Base-by-base conservation (phyloP, 495 filamentous ascomycete species). In the Lophiostoma macrostomum region DNA sequence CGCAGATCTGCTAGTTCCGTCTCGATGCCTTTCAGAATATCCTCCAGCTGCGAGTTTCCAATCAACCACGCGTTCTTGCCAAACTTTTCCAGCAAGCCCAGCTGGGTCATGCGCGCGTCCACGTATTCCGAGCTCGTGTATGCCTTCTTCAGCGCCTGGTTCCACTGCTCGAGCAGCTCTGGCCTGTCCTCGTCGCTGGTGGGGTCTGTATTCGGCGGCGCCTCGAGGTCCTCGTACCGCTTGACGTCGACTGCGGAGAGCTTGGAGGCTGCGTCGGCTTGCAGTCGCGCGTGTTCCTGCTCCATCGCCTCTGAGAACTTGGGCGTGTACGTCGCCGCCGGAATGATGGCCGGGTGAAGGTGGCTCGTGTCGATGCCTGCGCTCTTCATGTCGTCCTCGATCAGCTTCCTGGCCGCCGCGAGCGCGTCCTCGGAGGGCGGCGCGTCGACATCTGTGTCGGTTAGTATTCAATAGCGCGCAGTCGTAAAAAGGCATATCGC, bases 41-140 rank as follows among this genome's bases (percentile, higher is more conserved):
- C 80, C 67, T 95, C 90, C 22, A 90, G 57, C 50, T 89, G 80
- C 52, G 79, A 76, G 70, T 97, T 97, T 5, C 81, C 83, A 10
- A 95, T 76, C 47, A 97, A 72, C 91, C 91, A 96, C 11, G 87
- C 85, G 70, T 94, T 95, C 73, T 87, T 89, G 63, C 90, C 91
- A 71, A 81, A 82, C 53, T 76, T 75, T 60, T 91, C 87, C 8
- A 96, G 80, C 8, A 93, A 76, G 4, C 77, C 72, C 18, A 95
- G 78, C 64, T 94, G 86, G 23, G 80, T 73, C 22, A 80, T 75
- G 3, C 90, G 83, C 16, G 72, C 70, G 1, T 75, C 65, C 11
- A 95, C 73, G 69, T 95, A 88, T 0, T 77, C 74, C 39, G 79
- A 79, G 5, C 80, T 75, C 0, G 79, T 74, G 73, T 89, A 88